These are phyloP conservation scores for Macaranga tanarius DNA, from an alignment of 441 rosid genomes.

Conservation along the genomic window DNA sequence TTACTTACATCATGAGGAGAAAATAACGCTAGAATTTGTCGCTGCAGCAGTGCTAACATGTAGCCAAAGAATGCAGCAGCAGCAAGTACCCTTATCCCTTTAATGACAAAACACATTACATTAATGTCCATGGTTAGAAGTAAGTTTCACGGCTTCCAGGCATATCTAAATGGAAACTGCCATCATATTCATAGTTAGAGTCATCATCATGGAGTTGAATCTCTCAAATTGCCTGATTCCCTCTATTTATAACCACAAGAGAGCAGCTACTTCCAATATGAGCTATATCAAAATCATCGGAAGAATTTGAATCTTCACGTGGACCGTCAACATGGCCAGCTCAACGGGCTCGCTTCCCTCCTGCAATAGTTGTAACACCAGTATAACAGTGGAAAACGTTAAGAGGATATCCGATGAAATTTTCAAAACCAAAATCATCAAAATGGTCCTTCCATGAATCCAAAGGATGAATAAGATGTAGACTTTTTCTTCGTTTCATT, in stretches of 20 bases:
- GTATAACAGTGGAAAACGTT: conserved; percentile 7
- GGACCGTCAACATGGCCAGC: conserved; percentile 90
- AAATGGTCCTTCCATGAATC: not conserved
- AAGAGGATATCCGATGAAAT: not conserved
- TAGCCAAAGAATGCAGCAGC: conserved; percentile 86
- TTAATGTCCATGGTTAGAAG: not conserved
- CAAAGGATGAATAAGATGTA: not conserved
- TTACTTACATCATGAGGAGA: conserved; percentile 57
- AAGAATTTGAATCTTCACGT: conserved; percentile 86
- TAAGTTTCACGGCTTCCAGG: not conserved
- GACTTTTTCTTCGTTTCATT: not conserved
- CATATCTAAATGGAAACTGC: conserved; percentile 66
- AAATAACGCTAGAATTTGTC: conserved; percentile 56
- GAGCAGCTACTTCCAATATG: conserved; percentile 78
- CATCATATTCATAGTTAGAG: conserved; percentile 59
- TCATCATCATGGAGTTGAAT: conserved; percentile 77
- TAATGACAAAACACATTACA: conserved; percentile 18
- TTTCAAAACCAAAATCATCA: conserved; percentile 6
- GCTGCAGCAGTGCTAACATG: conserved; percentile 82
- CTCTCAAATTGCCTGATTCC: conserved; percentile 81
- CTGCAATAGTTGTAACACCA: conserved; percentile 91
- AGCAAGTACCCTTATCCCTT: conserved; percentile 73
- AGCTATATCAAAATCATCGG: conserved; percentile 77
- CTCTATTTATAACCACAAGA: conserved; percentile 79
- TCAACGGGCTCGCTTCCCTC: conserved; percentile 69